Evolutionary conservation across 371 early-diverging fungal genomes (phyloP).

Genomic region (Mucor lusitanicus): DNA sequence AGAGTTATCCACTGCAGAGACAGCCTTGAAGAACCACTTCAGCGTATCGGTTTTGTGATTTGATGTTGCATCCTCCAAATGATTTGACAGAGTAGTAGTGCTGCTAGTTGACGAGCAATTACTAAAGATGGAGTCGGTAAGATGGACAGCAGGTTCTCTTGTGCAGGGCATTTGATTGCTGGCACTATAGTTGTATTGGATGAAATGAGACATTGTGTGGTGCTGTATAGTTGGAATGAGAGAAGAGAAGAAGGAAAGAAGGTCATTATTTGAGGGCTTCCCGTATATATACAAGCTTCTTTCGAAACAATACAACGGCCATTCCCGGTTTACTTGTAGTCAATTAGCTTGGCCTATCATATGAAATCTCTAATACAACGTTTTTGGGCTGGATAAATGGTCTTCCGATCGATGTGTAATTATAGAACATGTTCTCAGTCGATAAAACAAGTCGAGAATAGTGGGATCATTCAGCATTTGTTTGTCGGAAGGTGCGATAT

Average conservation of each 20-base stretch:
- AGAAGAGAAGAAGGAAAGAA: neutral
- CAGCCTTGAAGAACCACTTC: slow-evolving; percentile 15
- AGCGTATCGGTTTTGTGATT: slow-evolving; percentile 2
- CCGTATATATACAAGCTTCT: neutral
- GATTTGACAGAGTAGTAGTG: neutral
- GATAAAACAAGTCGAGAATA: neutral
- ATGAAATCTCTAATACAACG: neutral
- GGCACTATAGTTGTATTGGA: neutral
- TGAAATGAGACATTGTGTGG: slow-evolving; percentile 1
- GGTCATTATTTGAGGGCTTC: neutral
- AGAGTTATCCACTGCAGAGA: slow-evolving; percentile 12
- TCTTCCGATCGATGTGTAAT: neutral
- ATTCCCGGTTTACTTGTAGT: neutral
- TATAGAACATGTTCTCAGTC: neutral
- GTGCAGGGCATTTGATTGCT: neutral
- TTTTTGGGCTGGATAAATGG: neutral
- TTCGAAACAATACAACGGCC: slow-evolving; percentile 1
- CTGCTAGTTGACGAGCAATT: neutral
- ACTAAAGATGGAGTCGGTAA: neutral
- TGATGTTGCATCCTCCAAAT: slow-evolving; percentile 4
- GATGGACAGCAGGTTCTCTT: neutral
- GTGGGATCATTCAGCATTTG: neutral
- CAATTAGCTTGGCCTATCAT: neutral
- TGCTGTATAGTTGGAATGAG: neutral
- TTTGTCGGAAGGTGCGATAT: neutral